These are phyloP conservation scores for Exophiala aquamarina DNA, from an alignment of 2,329 filamentous ascomycete genomes.

Conservation along the genomic window DNA sequence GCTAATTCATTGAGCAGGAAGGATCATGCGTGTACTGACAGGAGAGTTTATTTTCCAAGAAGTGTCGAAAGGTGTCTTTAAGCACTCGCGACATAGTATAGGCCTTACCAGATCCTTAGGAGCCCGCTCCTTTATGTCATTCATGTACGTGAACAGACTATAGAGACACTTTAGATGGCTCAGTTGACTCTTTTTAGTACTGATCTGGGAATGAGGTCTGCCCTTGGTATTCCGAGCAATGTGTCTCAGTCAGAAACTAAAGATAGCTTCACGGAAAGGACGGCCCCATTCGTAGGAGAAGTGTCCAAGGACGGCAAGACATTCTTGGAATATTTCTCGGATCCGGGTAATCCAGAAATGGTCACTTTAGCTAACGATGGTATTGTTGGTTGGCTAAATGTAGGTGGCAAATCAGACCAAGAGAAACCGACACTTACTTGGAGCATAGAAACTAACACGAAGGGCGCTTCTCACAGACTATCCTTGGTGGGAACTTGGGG, in stretches of 20 bases:
- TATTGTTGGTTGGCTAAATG: conserved; percentile 13
- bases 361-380: conserved; percentile 2
- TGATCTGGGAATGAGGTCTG: conserved; percentile 2
- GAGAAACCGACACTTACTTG: not conserved
- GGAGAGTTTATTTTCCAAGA: conserved; percentile 13
- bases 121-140: conserved; percentile 12
- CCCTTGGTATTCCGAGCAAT: conserved; percentile 5
- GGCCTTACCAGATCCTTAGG: conserved; percentile 1
- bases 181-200: not conserved
- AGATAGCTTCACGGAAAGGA: conserved; percentile 12
- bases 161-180: not conserved
- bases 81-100: conserved; percentile 10
- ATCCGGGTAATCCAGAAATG: conserved; percentile 10
- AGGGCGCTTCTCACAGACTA: conserved; percentile 9
- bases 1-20: not conserved
- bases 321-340: conserved; percentile 10
- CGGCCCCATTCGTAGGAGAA: conserved; percentile 4
- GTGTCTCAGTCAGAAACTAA: conserved; percentile 4
- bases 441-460: conserved; percentile 6
- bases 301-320: conserved; percentile 4
- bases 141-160: conserved; percentile 5
- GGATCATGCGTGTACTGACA: conserved; percentile 6
- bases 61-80: conserved; percentile 3
- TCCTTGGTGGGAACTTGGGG: conserved; percentile 11
- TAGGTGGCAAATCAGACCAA: no score